A percentile compares a stretch with the other conserved stretches of the same genome.
phyloP scores from a whole-genome alignment of 768 basidiomycete species.

The Termitomyces sp. region DNA sequence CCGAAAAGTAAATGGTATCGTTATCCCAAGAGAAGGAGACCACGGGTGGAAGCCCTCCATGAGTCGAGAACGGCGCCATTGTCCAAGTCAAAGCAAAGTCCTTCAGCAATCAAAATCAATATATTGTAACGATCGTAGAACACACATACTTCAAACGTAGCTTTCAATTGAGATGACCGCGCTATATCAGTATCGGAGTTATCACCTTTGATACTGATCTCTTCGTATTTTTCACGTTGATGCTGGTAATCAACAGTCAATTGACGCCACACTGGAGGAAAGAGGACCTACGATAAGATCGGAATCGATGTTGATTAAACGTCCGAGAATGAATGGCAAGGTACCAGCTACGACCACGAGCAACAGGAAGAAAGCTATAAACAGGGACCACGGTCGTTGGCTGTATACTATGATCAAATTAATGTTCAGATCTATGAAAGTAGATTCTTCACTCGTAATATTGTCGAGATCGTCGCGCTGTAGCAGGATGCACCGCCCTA shows the following conservation, averaged over 20 bases:
- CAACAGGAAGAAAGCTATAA: conserved; percentile 31
- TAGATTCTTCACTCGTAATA: conserved; percentile 31
- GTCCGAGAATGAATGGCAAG: conserved; percentile 31
- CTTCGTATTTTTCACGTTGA: conserved; percentile 26
- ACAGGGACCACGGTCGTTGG: conserved; percentile 31
- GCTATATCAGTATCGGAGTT: conserved; percentile 27
- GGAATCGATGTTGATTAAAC: conserved; percentile 29
- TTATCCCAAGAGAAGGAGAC: conserved; percentile 27
- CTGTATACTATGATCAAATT: conserved; percentile 16
- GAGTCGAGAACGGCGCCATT: conserved; percentile 29
- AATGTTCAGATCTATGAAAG: not conserved
- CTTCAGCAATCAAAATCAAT: conserved; percentile 14
- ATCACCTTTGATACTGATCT: conserved; percentile 30
- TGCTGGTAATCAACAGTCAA: conserved; percentile 20
- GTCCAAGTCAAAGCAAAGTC: conserved; percentile 33
- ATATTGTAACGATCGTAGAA: not conserved
- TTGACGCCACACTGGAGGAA: not conserved
- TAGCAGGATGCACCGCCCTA: conserved; percentile 26
- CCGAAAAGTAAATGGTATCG: conserved; percentile 34
- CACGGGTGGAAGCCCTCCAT: conserved; percentile 27
- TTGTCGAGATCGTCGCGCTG: conserved; percentile 23
- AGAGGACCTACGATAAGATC: conserved; percentile 21
- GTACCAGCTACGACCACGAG: conserved; percentile 21
- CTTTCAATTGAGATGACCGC: conserved; percentile 21
- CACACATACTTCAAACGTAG: conserved; percentile 23